A percentile compares a stretch with the other conserved stretches of the same genome.
Conservation (phyloP, 192 early-diverging fungal species). For the Podila verticillata region DNA sequence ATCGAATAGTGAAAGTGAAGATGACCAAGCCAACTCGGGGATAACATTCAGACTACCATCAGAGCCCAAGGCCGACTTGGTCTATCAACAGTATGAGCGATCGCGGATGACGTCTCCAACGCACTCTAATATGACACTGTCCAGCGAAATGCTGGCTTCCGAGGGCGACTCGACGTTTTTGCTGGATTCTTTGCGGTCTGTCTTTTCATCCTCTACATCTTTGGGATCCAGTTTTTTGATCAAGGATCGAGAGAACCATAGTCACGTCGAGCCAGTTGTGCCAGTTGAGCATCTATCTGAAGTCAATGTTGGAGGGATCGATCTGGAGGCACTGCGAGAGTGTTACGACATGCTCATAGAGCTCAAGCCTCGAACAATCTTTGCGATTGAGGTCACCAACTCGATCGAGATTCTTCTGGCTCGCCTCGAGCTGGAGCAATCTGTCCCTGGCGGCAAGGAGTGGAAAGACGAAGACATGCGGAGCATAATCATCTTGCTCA, state of each 20-base stretch:
- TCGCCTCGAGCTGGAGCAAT: slow-evolving; percentile 56
- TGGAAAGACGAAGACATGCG: slow-evolving; percentile 50
- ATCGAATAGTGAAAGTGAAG: not conserved
- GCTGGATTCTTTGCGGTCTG: slow-evolving; percentile 30
- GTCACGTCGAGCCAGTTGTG: not conserved
- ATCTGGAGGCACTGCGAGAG: slow-evolving; percentile 41
- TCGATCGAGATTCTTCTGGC: slow-evolving; percentile 67
- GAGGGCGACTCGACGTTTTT: slow-evolving; percentile 45
- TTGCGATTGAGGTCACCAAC: slow-evolving; percentile 54
- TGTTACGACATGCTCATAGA: slow-evolving; percentile 50
- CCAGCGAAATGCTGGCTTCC: not conserved
- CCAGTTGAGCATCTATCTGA: not conserved
- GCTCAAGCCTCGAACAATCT: slow-evolving; percentile 40
- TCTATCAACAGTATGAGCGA: not conserved
- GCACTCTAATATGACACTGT: slow-evolving; percentile 6
- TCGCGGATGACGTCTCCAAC: slow-evolving; percentile 3
- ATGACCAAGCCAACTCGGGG: no score
- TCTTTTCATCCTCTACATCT: slow-evolving; percentile 26
- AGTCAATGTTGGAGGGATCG: slow-evolving; percentile 37
- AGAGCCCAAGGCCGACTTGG: not conserved
- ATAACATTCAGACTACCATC: no score
- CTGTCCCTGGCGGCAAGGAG: slow-evolving; percentile 3
- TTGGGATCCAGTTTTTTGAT: slow-evolving; percentile 44
- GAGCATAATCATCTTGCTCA: slow-evolving; percentile 30
- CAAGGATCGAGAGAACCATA: slow-evolving; percentile 13